Base-by-base conservation (phyloP, 768 basidiomycete species). In the Psilocybe cyanescens region DNA sequence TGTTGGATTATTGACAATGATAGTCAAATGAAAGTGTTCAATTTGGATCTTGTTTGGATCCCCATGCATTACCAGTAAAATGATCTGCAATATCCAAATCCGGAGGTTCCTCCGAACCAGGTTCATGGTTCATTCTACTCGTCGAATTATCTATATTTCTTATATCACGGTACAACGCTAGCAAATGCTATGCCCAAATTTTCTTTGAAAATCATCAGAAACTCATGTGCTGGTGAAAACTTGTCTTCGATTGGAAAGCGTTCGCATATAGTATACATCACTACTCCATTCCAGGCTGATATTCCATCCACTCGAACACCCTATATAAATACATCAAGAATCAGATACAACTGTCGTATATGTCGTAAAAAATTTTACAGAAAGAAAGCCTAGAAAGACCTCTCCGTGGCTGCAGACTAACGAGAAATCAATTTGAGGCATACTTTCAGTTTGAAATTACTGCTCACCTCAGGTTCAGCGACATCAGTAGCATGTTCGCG, bases 401-500 rank as follows among this genome's bases (percentile, higher is more conserved):
- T 62, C 48, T 70, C 69, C 16, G 65, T 66, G 17, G 59, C 58
- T 44, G 68, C 67, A 55, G 67, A 68, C 72, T 72, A 57, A 45
- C 8, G 6, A 44, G 33, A 31, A 54, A 35, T 17, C 16, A 14
- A 8, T 37, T 53, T 31, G 24, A 17, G n/a, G 33, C 9, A 35
- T 31, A 53, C 8, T 4, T 8, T 39, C 8, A 14, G 16, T 35
- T 53, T 29, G 29, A 44, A 63, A 48, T 4, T 5, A 57, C 29
- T n/a, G 46, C 68, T 65, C 50, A 73, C 75, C 66, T 70, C 70
- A 49, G 69, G 70, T 48, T 71, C 70, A 58, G 61, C 65, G 30
- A 61, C 53, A 35, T 60, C 64, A 55, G 67, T 59, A 8, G 31
- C 56, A 45, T 68, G 72, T 54, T 86, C 85, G 35, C 72, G 78